These are phyloP conservation scores for Sporobolomyces pararoseus DNA, from an alignment of 768 basidiomycete species.

Conservation along the genomic window DNA sequence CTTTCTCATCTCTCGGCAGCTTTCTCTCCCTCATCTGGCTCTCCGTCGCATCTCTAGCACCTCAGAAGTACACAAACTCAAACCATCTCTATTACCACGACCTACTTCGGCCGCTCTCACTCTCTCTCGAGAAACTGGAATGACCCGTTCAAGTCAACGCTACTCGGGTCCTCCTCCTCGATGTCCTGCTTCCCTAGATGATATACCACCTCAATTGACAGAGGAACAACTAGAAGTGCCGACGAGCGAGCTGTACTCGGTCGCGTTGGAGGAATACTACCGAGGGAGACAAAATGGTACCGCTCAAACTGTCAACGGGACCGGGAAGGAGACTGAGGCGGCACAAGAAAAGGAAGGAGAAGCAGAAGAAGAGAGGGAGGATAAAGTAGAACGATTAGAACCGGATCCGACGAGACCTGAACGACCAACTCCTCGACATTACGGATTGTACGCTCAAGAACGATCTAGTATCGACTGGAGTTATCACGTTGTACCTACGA, in stretches of 20 bases:
- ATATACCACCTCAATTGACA: conserved; percentile 29
- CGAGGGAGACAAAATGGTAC: conserved; percentile 7
- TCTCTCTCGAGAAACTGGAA: neutral
- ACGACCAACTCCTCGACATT: conserved; percentile 18
- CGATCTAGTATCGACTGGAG: conserved; percentile 42
- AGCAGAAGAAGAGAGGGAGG: neutral
- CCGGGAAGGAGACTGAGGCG: neutral
- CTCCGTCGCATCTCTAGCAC: neutral
- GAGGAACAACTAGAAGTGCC: conserved; percentile 32
- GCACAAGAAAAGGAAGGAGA: too few species aligned
- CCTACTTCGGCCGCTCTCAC: conserved; percentile 21
- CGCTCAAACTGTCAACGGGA: conserved; percentile 22
- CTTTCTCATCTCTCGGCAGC: neutral
- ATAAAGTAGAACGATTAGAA: conserved; percentile 17
- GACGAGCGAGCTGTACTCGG: conserved; percentile 44
- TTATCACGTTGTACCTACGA: conserved; percentile 43
- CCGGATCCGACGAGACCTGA: conserved; percentile 5
- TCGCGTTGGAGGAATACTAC: conserved; percentile 11
- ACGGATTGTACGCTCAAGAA: conserved; percentile 19
- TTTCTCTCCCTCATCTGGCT: neutral
- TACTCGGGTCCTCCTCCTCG: conserved; percentile 6
- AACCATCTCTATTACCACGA: conserved; percentile 30
- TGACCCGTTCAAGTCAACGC: conserved; percentile 10
- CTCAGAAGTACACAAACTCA: neutral
- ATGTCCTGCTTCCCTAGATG: neutral